Percentiles rank a stretch among this genome's conserved stretches.
These are phyloP conservation scores for Colletotrichum paranaense DNA, from an alignment of 2,329 filamentous ascomycete species.

Conservation along the genomic window DNA sequence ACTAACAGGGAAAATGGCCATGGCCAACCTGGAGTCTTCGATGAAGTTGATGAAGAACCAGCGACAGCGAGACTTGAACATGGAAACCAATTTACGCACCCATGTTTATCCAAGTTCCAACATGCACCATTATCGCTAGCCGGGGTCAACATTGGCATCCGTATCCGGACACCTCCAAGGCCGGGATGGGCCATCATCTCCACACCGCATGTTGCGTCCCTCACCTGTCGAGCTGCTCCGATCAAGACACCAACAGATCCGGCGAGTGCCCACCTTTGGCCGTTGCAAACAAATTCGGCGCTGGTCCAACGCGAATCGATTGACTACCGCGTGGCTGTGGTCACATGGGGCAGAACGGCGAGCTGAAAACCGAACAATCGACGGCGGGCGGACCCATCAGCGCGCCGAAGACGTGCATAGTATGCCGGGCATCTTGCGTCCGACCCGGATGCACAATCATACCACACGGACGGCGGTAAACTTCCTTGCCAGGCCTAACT, in stretches of 20 bases:
- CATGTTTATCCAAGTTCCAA: neutral
- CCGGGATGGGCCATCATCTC: neutral
- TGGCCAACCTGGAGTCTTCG: neutral
- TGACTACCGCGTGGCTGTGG: slow-evolving; percentile 7
- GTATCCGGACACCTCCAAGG: neutral
- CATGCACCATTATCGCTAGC: neutral
- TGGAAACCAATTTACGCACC: neutral
- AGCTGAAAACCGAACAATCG: neutral
- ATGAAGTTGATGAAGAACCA: neutral
- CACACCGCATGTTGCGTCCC: neutral
- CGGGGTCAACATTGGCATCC: neutral
- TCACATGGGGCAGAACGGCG: neutral
- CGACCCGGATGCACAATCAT: neutral
- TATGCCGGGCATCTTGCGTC: neutral
- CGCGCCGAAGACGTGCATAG: neutral
- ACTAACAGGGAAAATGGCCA: no score
- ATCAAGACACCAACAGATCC: neutral
- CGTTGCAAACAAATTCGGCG: neutral
- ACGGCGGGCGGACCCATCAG: neutral
- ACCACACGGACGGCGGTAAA: neutral
- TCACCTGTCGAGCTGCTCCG: neutral
- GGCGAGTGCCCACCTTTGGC: neutral
- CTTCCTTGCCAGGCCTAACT: neutral
- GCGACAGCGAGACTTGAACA: neutral
- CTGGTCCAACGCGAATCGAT: neutral